Conservation (phyloP, 2,329 filamentous ascomycete genomes). For the Fusarium miscanthi region DNA sequence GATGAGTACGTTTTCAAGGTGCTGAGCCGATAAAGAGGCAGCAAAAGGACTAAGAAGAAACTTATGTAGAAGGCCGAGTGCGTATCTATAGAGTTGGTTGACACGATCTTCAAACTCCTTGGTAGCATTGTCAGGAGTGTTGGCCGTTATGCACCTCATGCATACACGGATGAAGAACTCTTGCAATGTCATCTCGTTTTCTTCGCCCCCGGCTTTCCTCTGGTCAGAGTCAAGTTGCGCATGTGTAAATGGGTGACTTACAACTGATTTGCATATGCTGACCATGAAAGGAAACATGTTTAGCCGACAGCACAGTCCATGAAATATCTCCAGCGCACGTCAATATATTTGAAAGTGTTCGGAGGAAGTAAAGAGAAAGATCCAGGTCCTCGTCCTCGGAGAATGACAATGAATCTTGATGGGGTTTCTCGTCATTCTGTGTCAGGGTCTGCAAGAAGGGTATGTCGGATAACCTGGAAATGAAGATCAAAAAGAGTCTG, state of each 20-base stretch:
- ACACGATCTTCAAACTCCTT: constrained; percentile 56
- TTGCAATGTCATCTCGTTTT: constrained; percentile 70
- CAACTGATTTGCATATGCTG: constrained; percentile 55
- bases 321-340: constrained; percentile 72
- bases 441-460: constrained; percentile 57
- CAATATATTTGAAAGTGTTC: constrained; percentile 78
- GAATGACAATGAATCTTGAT: constrained; percentile 45
- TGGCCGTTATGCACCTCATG: constrained; percentile 66
- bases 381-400: constrained; percentile 75
- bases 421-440: constrained; percentile 28
- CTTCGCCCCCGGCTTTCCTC: constrained; percentile 59
- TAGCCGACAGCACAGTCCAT: constrained; percentile 77
- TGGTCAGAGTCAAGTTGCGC: constrained; percentile 32
- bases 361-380: constrained; percentile 81
- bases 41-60: constrained; percentile 74
- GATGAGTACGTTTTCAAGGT: constrained; percentile 78
- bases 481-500: constrained; percentile 71
- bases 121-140: constrained; percentile 32
- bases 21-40: constrained; percentile 67
- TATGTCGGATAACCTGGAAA: constrained; percentile 67
- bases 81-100: constrained; percentile 76
- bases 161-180: constrained; percentile 75
- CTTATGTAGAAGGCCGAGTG: constrained; percentile 76
- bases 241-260: constrained; percentile 51
- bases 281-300: constrained; percentile 52